Base-by-base conservation (phyloP, 768 basidiomycete genomes). In the Pleurotus salmoneostramineus region DNA sequence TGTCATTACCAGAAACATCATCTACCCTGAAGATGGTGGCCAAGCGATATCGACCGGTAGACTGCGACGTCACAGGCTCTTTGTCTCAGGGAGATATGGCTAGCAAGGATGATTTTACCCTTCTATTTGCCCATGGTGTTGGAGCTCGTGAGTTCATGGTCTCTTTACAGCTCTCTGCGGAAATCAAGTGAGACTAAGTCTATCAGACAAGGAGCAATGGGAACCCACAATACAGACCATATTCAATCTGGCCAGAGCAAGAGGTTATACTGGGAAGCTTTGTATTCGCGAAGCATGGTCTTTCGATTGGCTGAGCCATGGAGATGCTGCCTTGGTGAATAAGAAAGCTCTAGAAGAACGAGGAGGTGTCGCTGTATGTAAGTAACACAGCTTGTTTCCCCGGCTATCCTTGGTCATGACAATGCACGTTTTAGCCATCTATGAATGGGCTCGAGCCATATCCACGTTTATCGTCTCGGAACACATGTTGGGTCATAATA, bases 151-250 rank as follows among this genome's bases (percentile, higher is more conserved):
- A 54, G 52, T 42, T 40, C 3, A 3, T 12, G 15, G 52, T 15
- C 36, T 17, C 12, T 12, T 34, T 36, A 40, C 14, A n/a, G n/a
- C n/a, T n/a, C n/a, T n/a, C n/a, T n/a, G n/a, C n/a, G n/a, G n/a
- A n/a, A n/a, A n/a, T n/a, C n/a, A n/a, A n/a, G n/a, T n/a, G n/a
- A n/a, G n/a, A n/a, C 7, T 31, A 49, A 6, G 12, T 49, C 32
- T 11, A 15, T n/a, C 60, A 83, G 82, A 81, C 64, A 83, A 83
- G 61, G 81, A 83, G 61, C 76, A 78, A 61, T 83, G 81, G 81
- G 81, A 83, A 58, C 77, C 80, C 0, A 71, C 72, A 2, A 73
- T 83, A 14, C 60, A 72, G 35, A 60, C 62, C 0, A 65, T 82
- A 8, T 78, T 80, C 63, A 32, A 46, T 34, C 34, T 33, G 14